A percentile compares a stretch with the other conserved stretches of the same genome.
phyloP scores from a whole-genome alignment of 768 basidiomycete genomes.

The Lentinus tigrinus region DNA sequence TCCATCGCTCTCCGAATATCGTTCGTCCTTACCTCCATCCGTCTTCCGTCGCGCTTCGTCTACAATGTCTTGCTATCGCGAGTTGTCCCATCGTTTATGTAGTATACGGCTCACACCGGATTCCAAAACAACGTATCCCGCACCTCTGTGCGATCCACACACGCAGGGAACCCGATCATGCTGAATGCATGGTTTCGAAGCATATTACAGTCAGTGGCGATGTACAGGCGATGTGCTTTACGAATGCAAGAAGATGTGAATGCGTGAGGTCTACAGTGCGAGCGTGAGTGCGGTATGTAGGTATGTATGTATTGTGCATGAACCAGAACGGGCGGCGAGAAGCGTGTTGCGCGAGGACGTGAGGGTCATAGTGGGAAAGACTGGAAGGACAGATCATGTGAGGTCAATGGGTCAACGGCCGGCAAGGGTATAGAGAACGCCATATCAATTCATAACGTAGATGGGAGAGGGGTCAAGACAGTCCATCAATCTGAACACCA shows the following conservation, averaged over 20 bases:
- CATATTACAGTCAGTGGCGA: not conserved
- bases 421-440: not conserved
- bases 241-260: not conserved
- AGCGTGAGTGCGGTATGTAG: not conserved
- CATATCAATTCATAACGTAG: too few species aligned
- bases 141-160: not conserved
- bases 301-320: not conserved
- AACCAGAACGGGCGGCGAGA: not conserved
- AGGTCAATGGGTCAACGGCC: not conserved
- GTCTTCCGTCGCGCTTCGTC: slow-evolving; percentile 9
- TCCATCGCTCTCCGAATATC: not conserved
- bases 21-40: not conserved
- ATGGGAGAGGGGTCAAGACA: not conserved
- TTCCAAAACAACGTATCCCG: not conserved
- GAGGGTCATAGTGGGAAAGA: too few species aligned
- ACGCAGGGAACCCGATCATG: not conserved
- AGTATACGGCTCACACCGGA: slow-evolving; percentile 6
- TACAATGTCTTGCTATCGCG: slow-evolving; percentile 17
- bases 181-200: not conserved
- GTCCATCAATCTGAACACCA: not conserved
- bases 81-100: slow-evolving; percentile 12
- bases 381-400: too few species aligned
- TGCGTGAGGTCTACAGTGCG: not conserved
- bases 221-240: not conserved
- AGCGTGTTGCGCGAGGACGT: too few species aligned